A percentile compares a stretch with the other conserved stretches of the same genome.
phyloP scores from a whole-genome alignment of 2,329 filamentous ascomycete species.

The Colletotrichum liaoningense region DNA sequence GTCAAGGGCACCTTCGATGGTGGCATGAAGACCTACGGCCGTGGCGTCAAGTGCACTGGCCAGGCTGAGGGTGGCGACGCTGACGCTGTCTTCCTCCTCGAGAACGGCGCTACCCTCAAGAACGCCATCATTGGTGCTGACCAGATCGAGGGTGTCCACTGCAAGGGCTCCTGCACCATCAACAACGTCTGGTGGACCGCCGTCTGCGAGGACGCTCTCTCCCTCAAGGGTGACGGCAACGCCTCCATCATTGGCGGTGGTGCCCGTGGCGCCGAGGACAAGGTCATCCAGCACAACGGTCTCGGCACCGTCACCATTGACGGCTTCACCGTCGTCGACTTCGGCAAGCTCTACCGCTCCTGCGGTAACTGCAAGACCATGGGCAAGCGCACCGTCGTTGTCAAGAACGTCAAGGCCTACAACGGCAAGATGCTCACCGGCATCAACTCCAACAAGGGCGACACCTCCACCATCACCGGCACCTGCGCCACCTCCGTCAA shows the following conservation, averaged over 20 bases:
- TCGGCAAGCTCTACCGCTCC: constrained; percentile 37
- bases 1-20: constrained; percentile 44
- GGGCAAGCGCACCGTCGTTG: constrained; percentile 35
- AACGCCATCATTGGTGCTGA: constrained; percentile 59
- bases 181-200: constrained; percentile 62
- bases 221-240: constrained; percentile 35
- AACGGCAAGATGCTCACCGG: constrained; percentile 37
- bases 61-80: constrained; percentile 55
- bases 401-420: constrained; percentile 38
- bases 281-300: constrained; percentile 37
- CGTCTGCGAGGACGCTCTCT: constrained; percentile 51
- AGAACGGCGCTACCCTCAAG: constrained; percentile 53
- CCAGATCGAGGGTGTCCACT: constrained; percentile 60
- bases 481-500: constrained; percentile 36
- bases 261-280: constrained; percentile 33
- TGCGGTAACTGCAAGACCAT: constrained; percentile 37
- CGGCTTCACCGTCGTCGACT: constrained; percentile 35
- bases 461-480: constrained; percentile 35
- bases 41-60: constrained; percentile 53
- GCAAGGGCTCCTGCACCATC: constrained; percentile 54
- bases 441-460: constrained; percentile 38
- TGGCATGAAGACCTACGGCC: constrained; percentile 48
- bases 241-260: constrained; percentile 33
- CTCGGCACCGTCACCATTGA: constrained; percentile 36
- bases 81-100: constrained; percentile 57